phyloP scores from a whole-genome alignment of 192 early-diverging fungal species.

The Linnemannia schmuckeri region DNA sequence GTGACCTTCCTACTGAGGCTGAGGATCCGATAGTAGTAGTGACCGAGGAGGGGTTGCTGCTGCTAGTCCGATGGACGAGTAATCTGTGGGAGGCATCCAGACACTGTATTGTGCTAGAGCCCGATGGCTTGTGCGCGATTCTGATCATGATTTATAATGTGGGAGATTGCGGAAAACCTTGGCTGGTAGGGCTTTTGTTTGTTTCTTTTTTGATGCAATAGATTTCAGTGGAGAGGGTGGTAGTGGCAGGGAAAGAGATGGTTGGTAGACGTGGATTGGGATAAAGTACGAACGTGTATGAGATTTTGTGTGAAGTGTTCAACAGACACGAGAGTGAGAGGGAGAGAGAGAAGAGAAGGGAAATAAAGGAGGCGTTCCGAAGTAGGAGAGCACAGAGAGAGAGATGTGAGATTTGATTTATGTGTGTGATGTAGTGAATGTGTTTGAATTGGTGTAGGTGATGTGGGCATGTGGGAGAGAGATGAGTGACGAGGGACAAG shows the following conservation, averaged over 20 bases:
- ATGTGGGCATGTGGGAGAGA: background rate
- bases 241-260: too few relatives aligned
- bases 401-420: background rate
- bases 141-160: conserved; percentile 28
- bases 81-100: conserved; percentile 22
- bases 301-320: background rate
- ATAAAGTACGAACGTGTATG: background rate
- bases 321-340: background rate
- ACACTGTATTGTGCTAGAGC: conserved; percentile 12
- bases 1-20: background rate
- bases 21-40: background rate
- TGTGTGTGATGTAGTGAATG: background rate
- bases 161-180: background rate
- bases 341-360: background rate
- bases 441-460: background rate
- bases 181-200: background rate
- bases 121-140: conserved; percentile 30
- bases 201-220: background rate
- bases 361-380: background rate
- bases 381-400: background rate
- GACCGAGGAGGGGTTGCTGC: background rate
- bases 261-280: background rate
- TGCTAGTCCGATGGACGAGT: conserved; percentile 19
- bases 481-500: background rate
- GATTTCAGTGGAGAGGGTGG: background rate